A percentile compares a stretch with the other conserved stretches of the same genome.
These are phyloP conservation scores for Leccinum variicolor DNA, from an alignment of 768 basidiomycete genomes.

Conservation along the genomic window DNA sequence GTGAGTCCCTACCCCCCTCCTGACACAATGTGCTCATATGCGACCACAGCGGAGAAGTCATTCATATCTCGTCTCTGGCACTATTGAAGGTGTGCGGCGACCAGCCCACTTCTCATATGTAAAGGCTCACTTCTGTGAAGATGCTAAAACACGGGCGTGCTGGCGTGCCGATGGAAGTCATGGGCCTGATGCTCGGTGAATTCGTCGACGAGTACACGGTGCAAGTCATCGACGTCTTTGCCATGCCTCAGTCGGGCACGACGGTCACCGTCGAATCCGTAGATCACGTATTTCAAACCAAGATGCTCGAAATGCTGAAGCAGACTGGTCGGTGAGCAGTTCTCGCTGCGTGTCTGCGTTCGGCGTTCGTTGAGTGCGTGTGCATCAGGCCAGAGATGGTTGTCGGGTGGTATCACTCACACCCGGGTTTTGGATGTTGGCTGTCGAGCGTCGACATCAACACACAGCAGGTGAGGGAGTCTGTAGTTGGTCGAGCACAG, in stretches of 20 bases:
- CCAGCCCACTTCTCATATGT: not conserved
- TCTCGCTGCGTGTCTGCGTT: conserved; percentile 1
- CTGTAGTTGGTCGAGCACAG: not conserved
- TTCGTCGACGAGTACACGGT: conserved; percentile 98
- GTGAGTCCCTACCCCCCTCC: conserved; percentile 37
- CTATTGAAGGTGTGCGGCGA: conserved; percentile 75
- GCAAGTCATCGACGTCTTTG: conserved; percentile 94
- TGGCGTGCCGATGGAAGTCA: conserved; percentile 99
- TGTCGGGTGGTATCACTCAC: conserved; percentile 99
- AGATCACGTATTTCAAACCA: conserved; percentile 97
- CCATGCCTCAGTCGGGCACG: conserved; percentile 98
- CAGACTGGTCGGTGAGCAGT: conserved; percentile 87
- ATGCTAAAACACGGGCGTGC: conserved; percentile 99
- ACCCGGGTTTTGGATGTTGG: conserved; percentile 99
- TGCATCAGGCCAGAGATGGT: conserved; percentile 84
- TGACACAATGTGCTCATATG: not conserved
- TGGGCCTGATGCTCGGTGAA: conserved; percentile 97
- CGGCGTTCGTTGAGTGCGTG: conserved; percentile 4
- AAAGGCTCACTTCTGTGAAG: conserved; percentile 39
- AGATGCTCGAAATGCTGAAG: conserved; percentile 99
- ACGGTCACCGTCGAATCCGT: conserved; percentile 97
- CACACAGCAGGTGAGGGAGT: conserved; percentile 78
- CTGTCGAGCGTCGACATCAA: conserved; percentile 98
- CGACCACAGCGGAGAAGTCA: conserved; percentile 74
- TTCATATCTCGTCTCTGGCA: conserved; percentile 97